These are phyloP conservation scores for Triticum monococcum DNA, from an alignment of 176 grass and related monocot genomes.

Conservation along the genomic window DNA sequence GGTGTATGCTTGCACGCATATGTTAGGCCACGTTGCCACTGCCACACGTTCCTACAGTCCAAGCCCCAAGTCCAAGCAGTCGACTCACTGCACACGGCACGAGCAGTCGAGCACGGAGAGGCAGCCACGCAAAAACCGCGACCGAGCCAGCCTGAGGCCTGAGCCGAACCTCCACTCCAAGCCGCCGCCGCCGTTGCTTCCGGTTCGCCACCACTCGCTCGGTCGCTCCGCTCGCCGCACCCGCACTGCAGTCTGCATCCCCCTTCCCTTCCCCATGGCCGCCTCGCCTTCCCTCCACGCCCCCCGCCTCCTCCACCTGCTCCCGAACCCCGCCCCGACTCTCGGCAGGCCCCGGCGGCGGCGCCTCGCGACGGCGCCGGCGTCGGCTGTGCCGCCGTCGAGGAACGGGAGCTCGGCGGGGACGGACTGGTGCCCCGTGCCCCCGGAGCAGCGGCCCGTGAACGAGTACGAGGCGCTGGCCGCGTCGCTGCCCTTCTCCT, in stretches of 20 bases:
- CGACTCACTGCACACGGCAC: background rate
- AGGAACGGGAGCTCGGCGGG: conserved; percentile 87
- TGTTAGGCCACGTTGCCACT: background rate
- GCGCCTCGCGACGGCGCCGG: background rate
- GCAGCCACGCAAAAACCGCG: conserved; percentile 30
- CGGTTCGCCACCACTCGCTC: conserved; percentile 27
- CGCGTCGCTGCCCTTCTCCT: conserved; percentile 74
- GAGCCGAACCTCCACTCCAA: background rate
- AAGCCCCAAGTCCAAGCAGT: conserved; percentile 11
- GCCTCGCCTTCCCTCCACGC: conserved; percentile 34
- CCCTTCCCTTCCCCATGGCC: conserved; percentile 39
- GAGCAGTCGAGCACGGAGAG: background rate
- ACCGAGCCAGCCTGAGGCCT: background rate
- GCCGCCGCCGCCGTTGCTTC: conserved; percentile 30
- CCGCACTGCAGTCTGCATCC: background rate
- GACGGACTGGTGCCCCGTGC: conserved; percentile 93
- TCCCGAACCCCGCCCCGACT: background rate
- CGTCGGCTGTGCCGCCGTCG: conserved; percentile 40
- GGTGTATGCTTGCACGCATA: too few relatives aligned
- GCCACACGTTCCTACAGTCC: background rate
- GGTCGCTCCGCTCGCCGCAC: background rate
- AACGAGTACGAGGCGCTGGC: conserved; percentile 91
- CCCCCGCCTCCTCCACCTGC: conserved; percentile 25
- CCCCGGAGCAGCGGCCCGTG: conserved; percentile 77
- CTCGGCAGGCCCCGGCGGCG: background rate